phyloP scores from a whole-genome alignment of 345 rosid genomes.

The Citrus sinensis region DVS_A1.0 CM039164.1:3642501-3643000 shows the following conservation, averaged over 20 bases:
- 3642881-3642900: constrained; percentile 89
- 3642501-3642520: constrained; percentile 84
- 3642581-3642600: constrained; percentile 39
- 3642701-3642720: constrained; percentile 58
- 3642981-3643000: constrained; percentile 34
- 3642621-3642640: constrained; percentile 26
- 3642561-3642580: constrained; percentile 51
- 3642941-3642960: constrained; percentile 22
- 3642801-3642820: constrained; percentile 37
- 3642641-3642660: constrained; percentile 37
- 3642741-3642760: constrained; percentile 38
- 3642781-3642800: constrained; percentile 60
- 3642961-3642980: background rate
- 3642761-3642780: constrained; percentile 67
- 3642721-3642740: constrained; percentile 63
- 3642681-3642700: constrained; percentile 60
- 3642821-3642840: constrained; percentile 43
- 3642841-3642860: constrained; percentile 37
- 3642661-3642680: constrained; percentile 30
- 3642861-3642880: constrained; percentile 76
- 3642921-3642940: constrained; percentile 88
- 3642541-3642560: constrained; percentile 92
- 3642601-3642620: constrained; percentile 39
- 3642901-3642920: constrained; percentile 92
- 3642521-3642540: constrained; percentile 86